Percentiles rank a stretch among this genome's conserved stretches.
phyloP scores from a whole-genome alignment of 2,329 filamentous ascomycete species.

The Sphaerulina populicola region DNA sequence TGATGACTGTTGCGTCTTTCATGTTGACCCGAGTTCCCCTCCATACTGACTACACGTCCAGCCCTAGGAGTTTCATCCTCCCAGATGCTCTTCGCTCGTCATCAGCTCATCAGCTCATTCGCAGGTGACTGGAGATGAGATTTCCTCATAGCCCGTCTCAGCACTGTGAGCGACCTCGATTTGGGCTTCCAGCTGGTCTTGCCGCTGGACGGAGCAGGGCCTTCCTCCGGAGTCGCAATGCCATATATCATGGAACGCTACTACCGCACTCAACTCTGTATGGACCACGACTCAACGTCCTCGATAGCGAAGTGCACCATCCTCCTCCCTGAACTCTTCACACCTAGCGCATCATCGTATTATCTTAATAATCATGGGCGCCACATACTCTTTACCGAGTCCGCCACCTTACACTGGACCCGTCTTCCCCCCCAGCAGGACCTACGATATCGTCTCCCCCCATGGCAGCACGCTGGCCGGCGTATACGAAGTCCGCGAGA shows the following conservation, averaged over 20 bases:
- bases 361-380: background rate
- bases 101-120: background rate
- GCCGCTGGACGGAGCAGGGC: background rate
- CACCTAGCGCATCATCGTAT: background rate
- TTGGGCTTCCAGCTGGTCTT: too few species aligned
- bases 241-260: background rate
- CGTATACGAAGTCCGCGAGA: background rate
- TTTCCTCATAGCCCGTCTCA: too few species aligned
- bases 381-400: background rate
- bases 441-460: constrained; percentile 3
- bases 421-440: background rate
- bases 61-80: background rate
- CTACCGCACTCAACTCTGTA: background rate
- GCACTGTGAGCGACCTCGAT: background rate
- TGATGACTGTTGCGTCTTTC: background rate
- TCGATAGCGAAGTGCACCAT: too few species aligned
- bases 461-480: background rate
- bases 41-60: background rate
- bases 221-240: background rate
- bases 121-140: constrained; percentile 2
- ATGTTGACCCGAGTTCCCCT: background rate
- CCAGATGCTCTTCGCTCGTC: background rate
- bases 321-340: too few species aligned
- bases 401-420: background rate
- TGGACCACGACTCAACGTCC: too few species aligned